Percentiles rank a stretch among this genome's conserved stretches.
phyloP scores from a whole-genome alignment of 2,329 filamentous ascomycete genomes.

The Aureobasidium sp. region DNA sequence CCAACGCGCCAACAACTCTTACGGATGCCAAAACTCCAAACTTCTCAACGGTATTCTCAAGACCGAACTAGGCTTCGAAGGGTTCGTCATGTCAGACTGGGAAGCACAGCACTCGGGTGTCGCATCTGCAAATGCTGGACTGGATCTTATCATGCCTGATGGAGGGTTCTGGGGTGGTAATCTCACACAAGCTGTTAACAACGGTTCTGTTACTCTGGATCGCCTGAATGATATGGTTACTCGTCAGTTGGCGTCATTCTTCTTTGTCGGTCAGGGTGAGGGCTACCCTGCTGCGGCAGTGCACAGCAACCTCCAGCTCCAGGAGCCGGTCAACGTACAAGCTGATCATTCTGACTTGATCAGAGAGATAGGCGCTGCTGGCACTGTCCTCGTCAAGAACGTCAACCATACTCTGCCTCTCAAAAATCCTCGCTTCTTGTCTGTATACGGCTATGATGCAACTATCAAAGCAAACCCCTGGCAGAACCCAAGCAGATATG shows the following conservation, averaged over 20 bases:
- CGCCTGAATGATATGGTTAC: slow-evolving; percentile 68
- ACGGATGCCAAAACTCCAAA: slow-evolving; percentile 65
- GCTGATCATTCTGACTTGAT: slow-evolving; percentile 57
- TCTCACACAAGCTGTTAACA: slow-evolving; percentile 60
- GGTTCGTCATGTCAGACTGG: slow-evolving; percentile 75
- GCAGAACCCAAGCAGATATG: slow-evolving; percentile 38
- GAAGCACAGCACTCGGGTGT: slow-evolving; percentile 66
- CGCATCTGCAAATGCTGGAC: slow-evolving; percentile 63
- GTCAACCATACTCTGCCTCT: slow-evolving; percentile 62
- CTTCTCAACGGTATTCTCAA: slow-evolving; percentile 75
- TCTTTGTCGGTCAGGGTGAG: slow-evolving; percentile 64
- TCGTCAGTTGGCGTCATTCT: slow-evolving; percentile 57
- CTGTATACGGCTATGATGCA: slow-evolving; percentile 45
- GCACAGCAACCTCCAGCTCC: slow-evolving; percentile 47
- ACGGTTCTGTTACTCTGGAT: slow-evolving; percentile 53
- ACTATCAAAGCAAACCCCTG: slow-evolving; percentile 35
- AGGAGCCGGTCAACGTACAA: slow-evolving; percentile 30
- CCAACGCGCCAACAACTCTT: slow-evolving; percentile 68
- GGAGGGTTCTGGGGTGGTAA: slow-evolving; percentile 38
- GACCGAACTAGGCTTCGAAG: slow-evolving; percentile 78
- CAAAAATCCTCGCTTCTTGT: slow-evolving; percentile 44
- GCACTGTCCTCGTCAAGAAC: slow-evolving; percentile 70
- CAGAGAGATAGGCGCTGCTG: slow-evolving; percentile 59
- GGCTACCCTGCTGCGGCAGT: slow-evolving; percentile 65
- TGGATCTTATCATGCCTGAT: slow-evolving; percentile 73